These are phyloP conservation scores for Fusarium pseudoanthophilum DNA, from an alignment of 2,329 filamentous ascomycete species.

Conservation along the genomic window DNA sequence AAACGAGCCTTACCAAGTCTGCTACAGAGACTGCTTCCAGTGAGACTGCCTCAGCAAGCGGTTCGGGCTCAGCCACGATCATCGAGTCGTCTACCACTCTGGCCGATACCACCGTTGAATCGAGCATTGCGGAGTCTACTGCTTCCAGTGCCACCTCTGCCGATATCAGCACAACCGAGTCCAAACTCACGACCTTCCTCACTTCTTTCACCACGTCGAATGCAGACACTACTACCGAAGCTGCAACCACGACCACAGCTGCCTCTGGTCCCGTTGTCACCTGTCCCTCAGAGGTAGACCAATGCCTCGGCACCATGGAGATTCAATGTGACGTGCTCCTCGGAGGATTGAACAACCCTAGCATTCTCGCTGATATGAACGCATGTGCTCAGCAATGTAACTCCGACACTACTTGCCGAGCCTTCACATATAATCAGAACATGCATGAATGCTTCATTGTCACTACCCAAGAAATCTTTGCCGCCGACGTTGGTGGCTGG, in stretches of 20 bases:
- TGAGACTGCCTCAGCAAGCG: neutral
- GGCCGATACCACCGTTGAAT: neutral
- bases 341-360: accelerated
- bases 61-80: accelerated
- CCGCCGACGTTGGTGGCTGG: accelerated
- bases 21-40: neutral
- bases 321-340: neutral
- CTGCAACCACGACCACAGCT: neutral
- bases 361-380: neutral
- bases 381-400: neutral
- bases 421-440: neutral
- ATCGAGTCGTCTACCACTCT: neutral
- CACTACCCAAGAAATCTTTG: neutral
- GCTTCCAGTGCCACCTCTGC: neutral
- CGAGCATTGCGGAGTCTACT: neutral
- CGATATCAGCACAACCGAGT: neutral
- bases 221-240: neutral
- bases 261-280: accelerated
- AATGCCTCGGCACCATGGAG: neutral
- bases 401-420: neutral
- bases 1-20: neutral
- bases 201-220: neutral
- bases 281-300: neutral
- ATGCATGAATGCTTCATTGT: neutral
- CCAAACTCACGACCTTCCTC: neutral